Percentiles rank a stretch among this genome's conserved stretches.
These are phyloP conservation scores for Arthroderma sp. DNA, from an alignment of 2,329 filamentous ascomycete species.

Conservation along the genomic window DNA sequence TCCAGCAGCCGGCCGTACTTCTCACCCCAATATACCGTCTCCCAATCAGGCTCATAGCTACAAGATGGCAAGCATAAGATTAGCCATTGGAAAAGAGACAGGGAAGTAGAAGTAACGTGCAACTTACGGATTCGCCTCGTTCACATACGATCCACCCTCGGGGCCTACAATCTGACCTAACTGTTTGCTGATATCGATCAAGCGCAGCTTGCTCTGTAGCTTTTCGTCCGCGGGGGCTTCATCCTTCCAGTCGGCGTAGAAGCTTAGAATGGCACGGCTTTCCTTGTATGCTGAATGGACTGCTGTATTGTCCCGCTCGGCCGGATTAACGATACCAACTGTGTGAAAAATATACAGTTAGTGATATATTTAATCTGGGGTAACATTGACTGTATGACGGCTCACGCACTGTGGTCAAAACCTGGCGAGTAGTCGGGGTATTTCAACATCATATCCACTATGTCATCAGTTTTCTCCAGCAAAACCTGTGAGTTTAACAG, in stretches of 20 bases:
- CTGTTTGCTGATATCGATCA: constrained; percentile 16
- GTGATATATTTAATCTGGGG: background rate
- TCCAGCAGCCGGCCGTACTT: constrained; percentile 34
- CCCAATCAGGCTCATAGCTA: constrained; percentile 19
- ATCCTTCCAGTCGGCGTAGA: constrained; percentile 18
- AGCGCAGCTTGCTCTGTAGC: constrained; percentile 11
- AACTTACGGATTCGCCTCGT: constrained; percentile 13
- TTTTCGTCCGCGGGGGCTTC: constrained; percentile 15
- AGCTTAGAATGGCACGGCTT: constrained; percentile 16
- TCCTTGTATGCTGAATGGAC: constrained; percentile 18
- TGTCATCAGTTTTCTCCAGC: constrained; percentile 12
- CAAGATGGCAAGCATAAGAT: background rate
- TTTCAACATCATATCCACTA: constrained; percentile 17
- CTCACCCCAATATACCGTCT: constrained; percentile 17
- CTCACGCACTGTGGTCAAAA: constrained; percentile 19
- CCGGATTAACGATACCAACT: constrained; percentile 19
- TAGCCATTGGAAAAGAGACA: background rate
- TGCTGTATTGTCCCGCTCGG: constrained; percentile 17
- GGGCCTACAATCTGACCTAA: constrained; percentile 16
- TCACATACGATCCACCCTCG: constrained; percentile 17
- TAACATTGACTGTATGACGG: background rate
- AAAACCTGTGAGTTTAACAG: constrained; percentile 17
- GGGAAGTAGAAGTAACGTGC: background rate
- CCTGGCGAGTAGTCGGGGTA: constrained; percentile 13
- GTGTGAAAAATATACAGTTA: background rate